A percentile compares a stretch with the other conserved stretches of the same genome.
Conservation (phyloP, 179 eudicot genomes). For the Actinidia arguta region DNA sequence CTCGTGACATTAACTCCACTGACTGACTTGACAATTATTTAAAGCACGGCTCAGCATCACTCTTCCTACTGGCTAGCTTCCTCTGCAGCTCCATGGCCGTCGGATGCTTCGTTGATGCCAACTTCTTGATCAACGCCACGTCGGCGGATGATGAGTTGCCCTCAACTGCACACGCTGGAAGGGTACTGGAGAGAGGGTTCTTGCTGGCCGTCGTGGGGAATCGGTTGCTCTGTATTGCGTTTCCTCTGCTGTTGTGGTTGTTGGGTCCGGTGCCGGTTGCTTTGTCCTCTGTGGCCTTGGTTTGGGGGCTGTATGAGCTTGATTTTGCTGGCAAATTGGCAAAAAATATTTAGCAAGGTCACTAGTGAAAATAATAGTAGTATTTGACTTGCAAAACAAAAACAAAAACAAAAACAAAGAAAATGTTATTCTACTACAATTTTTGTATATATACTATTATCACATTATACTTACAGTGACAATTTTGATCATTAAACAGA, state of each 20-base stretch:
- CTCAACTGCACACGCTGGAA: constrained; percentile 33
- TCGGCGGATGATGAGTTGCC: constrained; percentile 14
- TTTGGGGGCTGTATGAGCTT: constrained; percentile 68
- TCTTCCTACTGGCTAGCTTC: constrained; percentile 70
- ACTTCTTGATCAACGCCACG: constrained; percentile 61
- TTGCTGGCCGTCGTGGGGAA: constrained; percentile 66
- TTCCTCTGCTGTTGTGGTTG: constrained; percentile 78
- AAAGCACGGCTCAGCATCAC: constrained; percentile 55
- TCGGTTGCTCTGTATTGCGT: constrained; percentile 61
- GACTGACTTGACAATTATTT: too few relatives aligned
- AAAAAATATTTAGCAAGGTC: background rate
- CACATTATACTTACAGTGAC: too few relatives aligned
- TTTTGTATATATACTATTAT: too few relatives aligned
- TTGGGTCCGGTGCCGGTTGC: constrained; percentile 73
- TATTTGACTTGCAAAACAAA: too few relatives aligned
- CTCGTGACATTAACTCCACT: too few relatives aligned
- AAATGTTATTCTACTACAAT: too few relatives aligned
- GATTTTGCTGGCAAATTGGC: constrained; percentile 52
- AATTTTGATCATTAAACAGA: too few relatives aligned
- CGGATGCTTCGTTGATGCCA: constrained; percentile 69
- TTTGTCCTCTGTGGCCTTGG: constrained; percentile 56
- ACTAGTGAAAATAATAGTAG: background rate
- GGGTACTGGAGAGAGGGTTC: constrained; percentile 70
- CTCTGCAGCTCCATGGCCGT: constrained; percentile 77
- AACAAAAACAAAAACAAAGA: too few relatives aligned